phyloP scores from a whole-genome alignment of 169 alveolate species.

The Plasmodium ovale region DNA sequence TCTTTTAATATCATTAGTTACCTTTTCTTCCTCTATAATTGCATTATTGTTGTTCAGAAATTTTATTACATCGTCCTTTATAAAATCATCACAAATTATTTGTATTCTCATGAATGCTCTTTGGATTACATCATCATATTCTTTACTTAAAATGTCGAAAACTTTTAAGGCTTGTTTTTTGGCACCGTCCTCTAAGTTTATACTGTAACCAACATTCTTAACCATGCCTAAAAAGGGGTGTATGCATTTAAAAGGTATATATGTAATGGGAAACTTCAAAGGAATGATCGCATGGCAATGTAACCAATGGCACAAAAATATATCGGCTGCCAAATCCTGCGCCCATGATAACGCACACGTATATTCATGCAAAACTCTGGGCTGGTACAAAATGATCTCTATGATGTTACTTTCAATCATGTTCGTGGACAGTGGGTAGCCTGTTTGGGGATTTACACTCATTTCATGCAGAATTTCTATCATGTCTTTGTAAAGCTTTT shows the following conservation, averaged over 20 bases:
- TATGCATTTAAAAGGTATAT: too few species aligned
- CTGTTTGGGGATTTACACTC: slow-evolving; percentile 90
- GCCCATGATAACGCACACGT: not conserved
- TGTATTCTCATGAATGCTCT: slow-evolving; percentile 87
- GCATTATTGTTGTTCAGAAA: slow-evolving; percentile 73
- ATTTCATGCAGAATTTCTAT: slow-evolving; percentile 85
- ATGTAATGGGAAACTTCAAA: too few species aligned
- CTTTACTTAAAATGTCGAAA: slow-evolving; percentile 83
- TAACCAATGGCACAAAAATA: too few species aligned
- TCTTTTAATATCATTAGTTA: slow-evolving; percentile 34
- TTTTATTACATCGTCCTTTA: slow-evolving; percentile 73
- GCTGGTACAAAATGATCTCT: not conserved
- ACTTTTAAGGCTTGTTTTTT: slow-evolving; percentile 90
- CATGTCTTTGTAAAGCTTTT: slow-evolving; percentile 86
- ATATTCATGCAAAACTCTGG: not conserved
- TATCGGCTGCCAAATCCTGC: not conserved
- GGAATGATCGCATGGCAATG: too few species aligned
- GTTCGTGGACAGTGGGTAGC: slow-evolving; percentile 89
- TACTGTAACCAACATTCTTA: slow-evolving; percentile 84
- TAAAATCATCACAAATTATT: slow-evolving; percentile 74
- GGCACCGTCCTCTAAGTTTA: slow-evolving; percentile 86
- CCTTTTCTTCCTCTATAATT: slow-evolving; percentile 78
- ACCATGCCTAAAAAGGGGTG: slow-evolving; percentile 47
- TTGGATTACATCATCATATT: slow-evolving; percentile 86
- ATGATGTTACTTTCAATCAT: slow-evolving; percentile 83